Evolutionary conservation across 257 asterid genomes (phyloP), one percentile per base, ranked within the genome.

Genomic region (Ilex asprella): DNA sequence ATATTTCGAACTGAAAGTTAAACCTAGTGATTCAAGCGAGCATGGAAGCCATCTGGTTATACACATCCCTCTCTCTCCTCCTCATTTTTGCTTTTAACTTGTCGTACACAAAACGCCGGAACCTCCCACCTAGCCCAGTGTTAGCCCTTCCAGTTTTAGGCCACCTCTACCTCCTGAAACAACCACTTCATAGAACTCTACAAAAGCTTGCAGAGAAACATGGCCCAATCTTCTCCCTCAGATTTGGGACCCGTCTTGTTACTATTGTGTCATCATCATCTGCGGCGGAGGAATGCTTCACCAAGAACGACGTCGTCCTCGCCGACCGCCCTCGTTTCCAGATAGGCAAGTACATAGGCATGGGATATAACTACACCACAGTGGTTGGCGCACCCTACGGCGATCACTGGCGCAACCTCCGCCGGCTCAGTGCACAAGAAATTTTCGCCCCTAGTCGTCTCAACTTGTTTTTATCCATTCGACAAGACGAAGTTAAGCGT

Each of bases 171-270:
- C 86, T 72, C 81, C 77, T 83, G 16, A 80, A 81, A 49, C 75
- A 58, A 47, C 91, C 88, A 0, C 63, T 81, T 0, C 86, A 80
- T 16, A 77, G 78, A 1, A 79, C 81, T 5, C 67, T 63, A 5
- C 69, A 70, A 12, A 14, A 43, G 0, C 73, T 85, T 70, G 67
- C 87, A 0, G 53, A 64, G 1, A 76, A 80, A 65, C 16, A 65
- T 11, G 87, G 95, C 30, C 89, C 86, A 10, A 74, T 86, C 12
- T 64, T 86, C 68, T 79, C 88, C 2, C 87, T 86, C 49, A 78
- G 67, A 0, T 31, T 81, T 0, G 90, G 86, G 7, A 62, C 10
- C 73, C 90, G 88, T 54, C 84, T 67, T 12, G 61, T 71, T 41
- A 79, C 83, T 51, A 82, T 75, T 2, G 81, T 78, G 16, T 82